Conservation (phyloP, 768 basidiomycete genomes). For the Pleurotus ostreatus region DNA sequence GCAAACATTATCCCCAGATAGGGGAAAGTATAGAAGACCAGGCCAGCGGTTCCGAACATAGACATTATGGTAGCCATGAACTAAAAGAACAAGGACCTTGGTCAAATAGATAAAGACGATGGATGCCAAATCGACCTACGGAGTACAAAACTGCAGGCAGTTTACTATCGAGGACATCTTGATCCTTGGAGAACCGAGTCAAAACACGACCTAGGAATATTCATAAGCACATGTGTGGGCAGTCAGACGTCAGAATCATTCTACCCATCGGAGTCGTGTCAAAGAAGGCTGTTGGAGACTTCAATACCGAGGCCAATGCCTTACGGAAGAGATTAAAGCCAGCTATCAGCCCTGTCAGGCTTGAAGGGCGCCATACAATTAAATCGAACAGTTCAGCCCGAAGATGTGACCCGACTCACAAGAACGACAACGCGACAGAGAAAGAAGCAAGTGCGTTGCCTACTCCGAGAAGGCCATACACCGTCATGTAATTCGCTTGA, state of each 20-base stretch:
- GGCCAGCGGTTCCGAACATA: constrained; percentile 50
- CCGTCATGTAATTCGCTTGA: constrained; percentile 66
- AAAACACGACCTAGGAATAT: constrained; percentile 42
- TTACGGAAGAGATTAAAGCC: constrained; percentile 49
- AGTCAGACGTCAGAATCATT: neutral
- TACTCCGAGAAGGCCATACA: constrained; percentile 43
- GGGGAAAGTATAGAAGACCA: constrained; percentile 67
- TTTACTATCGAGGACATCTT: constrained; percentile 49
- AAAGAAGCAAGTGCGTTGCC: constrained; percentile 51
- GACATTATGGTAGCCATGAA: constrained; percentile 34
- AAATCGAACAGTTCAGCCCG: neutral
- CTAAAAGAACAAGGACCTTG: constrained; percentile 34
- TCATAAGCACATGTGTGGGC: neutral
- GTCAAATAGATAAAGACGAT: constrained; percentile 18
- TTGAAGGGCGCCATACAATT: constrained; percentile 11
- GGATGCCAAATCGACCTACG: constrained; percentile 27
- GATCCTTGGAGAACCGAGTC: constrained; percentile 57
- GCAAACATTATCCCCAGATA: constrained; percentile 48
- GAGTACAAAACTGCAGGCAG: constrained; percentile 43
- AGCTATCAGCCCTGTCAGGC: constrained; percentile 33
- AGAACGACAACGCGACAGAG: constrained; percentile 40
- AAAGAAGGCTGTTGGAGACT: constrained; percentile 63
- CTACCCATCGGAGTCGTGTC: constrained; percentile 68
- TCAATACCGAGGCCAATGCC: constrained; percentile 51
- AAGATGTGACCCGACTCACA: constrained; percentile 28